A percentile compares a stretch with the other conserved stretches of the same genome.
These are phyloP conservation scores for Lipomyces spencermartinsiae DNA, from an alignment of 805 yeast species.

Conservation along the genomic window DNA sequence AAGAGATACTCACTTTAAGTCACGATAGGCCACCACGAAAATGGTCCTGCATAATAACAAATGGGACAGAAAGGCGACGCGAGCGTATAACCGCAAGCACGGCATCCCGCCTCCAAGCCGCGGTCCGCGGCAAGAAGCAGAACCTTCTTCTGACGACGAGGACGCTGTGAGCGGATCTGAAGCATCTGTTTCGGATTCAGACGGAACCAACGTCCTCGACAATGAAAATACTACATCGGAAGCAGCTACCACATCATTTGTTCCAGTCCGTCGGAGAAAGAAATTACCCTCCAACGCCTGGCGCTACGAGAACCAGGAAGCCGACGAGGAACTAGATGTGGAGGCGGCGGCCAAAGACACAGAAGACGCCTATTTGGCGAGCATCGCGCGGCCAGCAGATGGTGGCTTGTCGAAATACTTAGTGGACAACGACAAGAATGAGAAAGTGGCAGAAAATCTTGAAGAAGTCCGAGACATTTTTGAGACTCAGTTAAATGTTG, in stretches of 20 bases:
- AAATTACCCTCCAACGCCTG: slow-evolving; percentile 37
- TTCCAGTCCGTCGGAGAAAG: slow-evolving; percentile 9
- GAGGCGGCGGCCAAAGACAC: slow-evolving; percentile 3
- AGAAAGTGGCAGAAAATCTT: not conserved
- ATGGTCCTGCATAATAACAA: slow-evolving; percentile 62
- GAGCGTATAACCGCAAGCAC: slow-evolving; percentile 53
- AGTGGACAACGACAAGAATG: slow-evolving; percentile 9
- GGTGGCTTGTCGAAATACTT: slow-evolving; percentile 29
- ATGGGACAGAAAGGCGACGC: slow-evolving; percentile 58
- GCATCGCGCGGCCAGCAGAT: slow-evolving; percentile 18
- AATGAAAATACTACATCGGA: slow-evolving; percentile 2
- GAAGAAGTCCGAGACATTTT: slow-evolving; percentile 29
- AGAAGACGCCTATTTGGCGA: slow-evolving; percentile 19
- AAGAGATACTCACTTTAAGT: no score
- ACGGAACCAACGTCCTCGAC: not conserved
- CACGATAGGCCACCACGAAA: slow-evolving; percentile 3
- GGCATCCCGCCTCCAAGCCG: slow-evolving; percentile 41
- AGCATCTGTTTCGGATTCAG: slow-evolving; percentile 9
- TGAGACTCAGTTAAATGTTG: slow-evolving; percentile 22
- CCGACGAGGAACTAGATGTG: slow-evolving; percentile 20
- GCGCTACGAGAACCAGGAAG: slow-evolving; percentile 33
- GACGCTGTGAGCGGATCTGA: slow-evolving; percentile 11
- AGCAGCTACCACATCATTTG: not conserved
- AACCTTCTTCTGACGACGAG: slow-evolving; percentile 3
- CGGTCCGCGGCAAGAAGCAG: slow-evolving; percentile 3